Percentiles rank a stretch among this genome's conserved stretches.
Evolutionary conservation across 345 rosid species (phyloP).

Genomic region (Eucalyptus erythrocorys): DNA sequence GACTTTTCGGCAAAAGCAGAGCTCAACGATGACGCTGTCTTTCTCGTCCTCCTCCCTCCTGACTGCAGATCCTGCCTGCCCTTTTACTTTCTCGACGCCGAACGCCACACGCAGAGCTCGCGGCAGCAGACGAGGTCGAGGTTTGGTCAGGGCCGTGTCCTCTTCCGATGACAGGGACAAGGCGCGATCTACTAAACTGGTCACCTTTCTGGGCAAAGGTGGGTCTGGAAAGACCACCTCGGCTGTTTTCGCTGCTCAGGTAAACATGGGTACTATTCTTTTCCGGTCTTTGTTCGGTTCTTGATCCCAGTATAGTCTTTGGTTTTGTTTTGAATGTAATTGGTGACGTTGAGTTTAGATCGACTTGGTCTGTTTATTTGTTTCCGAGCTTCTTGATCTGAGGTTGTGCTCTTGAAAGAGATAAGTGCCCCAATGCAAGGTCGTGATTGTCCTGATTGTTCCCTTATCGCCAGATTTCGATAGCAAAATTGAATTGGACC

Average conservation of each 20-base stretch:
- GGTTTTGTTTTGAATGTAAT: not conserved
- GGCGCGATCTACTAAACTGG: conserved; percentile 29
- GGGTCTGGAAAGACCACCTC: conserved; percentile 91
- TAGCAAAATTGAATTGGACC: not conserved
- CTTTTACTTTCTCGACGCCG: not conserved
- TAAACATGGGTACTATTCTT: not conserved
- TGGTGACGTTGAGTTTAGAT: not conserved
- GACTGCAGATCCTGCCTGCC: not conserved
- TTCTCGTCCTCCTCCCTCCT: not conserved
- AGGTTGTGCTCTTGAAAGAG: not conserved
- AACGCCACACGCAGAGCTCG: not conserved
- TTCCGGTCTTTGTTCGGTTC: not conserved
- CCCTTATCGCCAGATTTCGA: not conserved
- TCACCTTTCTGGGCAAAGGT: conserved; percentile 84
- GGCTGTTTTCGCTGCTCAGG: conserved; percentile 84
- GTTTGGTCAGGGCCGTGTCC: conserved; percentile 12
- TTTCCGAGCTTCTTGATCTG: not conserved
- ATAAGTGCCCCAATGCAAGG: not conserved
- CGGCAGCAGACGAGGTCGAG: conserved; percentile 2
- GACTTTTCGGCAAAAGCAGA: not conserved
- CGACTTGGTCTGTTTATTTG: not conserved
- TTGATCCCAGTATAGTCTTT: not conserved
- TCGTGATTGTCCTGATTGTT: not conserved
- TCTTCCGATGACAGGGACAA: not conserved
- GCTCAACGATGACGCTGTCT: not conserved